Evolutionary conservation across 1,139 yeast genomes (phyloP).

Genomic region (Geotrichum klebahnii): DNA sequence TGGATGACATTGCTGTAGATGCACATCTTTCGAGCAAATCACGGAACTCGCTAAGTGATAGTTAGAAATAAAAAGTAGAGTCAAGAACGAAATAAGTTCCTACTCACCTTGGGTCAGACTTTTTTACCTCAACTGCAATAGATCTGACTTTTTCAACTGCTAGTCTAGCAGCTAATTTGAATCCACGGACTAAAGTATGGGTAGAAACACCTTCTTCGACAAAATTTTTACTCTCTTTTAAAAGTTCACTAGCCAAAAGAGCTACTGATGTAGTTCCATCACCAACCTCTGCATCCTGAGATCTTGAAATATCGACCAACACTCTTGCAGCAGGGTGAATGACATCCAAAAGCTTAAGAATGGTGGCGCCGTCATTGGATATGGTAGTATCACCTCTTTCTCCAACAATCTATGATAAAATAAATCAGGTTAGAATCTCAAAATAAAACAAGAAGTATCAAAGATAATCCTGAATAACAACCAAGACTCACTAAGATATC

Average conservation of each 20-base stretch:
- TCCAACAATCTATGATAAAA: slow-evolving; percentile 53
- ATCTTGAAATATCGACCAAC: slow-evolving; percentile 87
- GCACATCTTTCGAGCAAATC: slow-evolving; percentile 88
- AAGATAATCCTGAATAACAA: not conserved
- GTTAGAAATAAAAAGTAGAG: not conserved
- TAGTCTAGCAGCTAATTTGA: slow-evolving; percentile 71
- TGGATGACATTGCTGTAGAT: slow-evolving; percentile 94
- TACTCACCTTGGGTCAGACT: slow-evolving; percentile 34
- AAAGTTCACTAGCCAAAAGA: slow-evolving; percentile 85
- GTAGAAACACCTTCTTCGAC: slow-evolving; percentile 95
- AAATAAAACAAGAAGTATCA: not conserved
- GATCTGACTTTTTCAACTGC: slow-evolving; percentile 73
- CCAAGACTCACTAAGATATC: slow-evolving; percentile 56
- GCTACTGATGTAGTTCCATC: slow-evolving; percentile 98
- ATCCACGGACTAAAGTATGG: slow-evolving; percentile 82
- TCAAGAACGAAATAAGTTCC: slow-evolving; percentile 1
- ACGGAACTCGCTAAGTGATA: slow-evolving; percentile 48
- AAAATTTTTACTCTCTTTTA: slow-evolving; percentile 83
- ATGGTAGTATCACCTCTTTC: slow-evolving; percentile 84
- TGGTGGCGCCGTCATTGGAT: slow-evolving; percentile 97
- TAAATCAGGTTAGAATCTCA: not conserved
- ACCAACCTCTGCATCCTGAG: slow-evolving; percentile 98
- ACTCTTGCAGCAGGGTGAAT: slow-evolving; percentile 98
- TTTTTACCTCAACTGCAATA: slow-evolving; percentile 57
- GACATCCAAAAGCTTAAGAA: slow-evolving; percentile 82